Evolutionary conservation across 495 filamentous ascomycete species (phyloP).

Genomic region (Monascus purpureus): DNA sequence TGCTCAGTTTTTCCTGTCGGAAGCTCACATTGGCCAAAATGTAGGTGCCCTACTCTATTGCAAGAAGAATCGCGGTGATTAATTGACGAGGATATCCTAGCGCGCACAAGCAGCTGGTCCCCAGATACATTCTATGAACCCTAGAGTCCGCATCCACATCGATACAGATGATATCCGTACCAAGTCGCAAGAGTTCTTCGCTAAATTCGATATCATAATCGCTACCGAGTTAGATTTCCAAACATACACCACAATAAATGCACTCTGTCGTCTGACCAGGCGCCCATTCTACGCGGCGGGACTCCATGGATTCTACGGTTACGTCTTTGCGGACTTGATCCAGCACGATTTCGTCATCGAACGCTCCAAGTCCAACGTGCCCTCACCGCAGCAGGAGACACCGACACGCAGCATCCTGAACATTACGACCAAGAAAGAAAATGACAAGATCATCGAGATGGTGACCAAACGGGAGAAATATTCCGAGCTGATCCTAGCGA

Average conservation of each 20-base stretch:
- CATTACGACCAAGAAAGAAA: constrained; percentile 58
- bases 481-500: constrained; percentile 65
- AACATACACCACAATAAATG: constrained; percentile 64
- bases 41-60: constrained; percentile 21
- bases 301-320: constrained; percentile 85
- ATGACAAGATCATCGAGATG: constrained; percentile 63
- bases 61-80: not conserved
- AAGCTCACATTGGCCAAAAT: constrained; percentile 61
- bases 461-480: constrained; percentile 88
- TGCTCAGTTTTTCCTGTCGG: constrained; percentile 75
- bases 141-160: constrained; percentile 63
- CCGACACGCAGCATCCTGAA: constrained; percentile 61
- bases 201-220: constrained; percentile 71
- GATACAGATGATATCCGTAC: constrained; percentile 48
- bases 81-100: constrained; percentile 18
- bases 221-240: constrained; percentile 75
- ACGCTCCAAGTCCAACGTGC: constrained; percentile 62
- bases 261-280: constrained; percentile 57
- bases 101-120: constrained; percentile 73
- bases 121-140: constrained; percentile 73
- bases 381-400: constrained; percentile 55
- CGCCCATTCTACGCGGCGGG: constrained; percentile 80
- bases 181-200: constrained; percentile 58
- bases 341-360: constrained; percentile 78
- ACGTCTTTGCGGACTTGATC: constrained; percentile 85